phyloP scores from a whole-genome alignment of 768 basidiomycete species.

The Arthromyces matolae region DNA sequence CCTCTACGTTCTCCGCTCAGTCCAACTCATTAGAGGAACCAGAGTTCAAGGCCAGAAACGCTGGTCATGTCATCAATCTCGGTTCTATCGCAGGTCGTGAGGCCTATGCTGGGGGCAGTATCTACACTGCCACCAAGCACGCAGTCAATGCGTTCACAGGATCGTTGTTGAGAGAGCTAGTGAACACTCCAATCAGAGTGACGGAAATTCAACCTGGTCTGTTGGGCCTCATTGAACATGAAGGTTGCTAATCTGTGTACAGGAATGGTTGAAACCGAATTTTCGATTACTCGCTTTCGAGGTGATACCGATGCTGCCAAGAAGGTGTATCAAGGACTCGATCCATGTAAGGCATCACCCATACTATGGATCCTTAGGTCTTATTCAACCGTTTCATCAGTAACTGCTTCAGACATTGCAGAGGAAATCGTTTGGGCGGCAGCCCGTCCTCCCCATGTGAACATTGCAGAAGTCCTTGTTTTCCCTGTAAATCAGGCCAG shows the following conservation, averaged over 20 bases:
- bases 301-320: slow-evolving; percentile 82
- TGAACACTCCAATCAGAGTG: slow-evolving; percentile 89
- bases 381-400: slow-evolving; percentile 33
- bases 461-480: slow-evolving; percentile 78
- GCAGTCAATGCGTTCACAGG: slow-evolving; percentile 86
- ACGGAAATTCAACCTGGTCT: slow-evolving; percentile 91
- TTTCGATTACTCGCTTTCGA: slow-evolving; percentile 86
- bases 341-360: slow-evolving; percentile 69
- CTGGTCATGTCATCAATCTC: slow-evolving; percentile 91
- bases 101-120: slow-evolving; percentile 84
- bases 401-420: slow-evolving; percentile 83
- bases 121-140: slow-evolving; percentile 90
- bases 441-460: slow-evolving; percentile 86
- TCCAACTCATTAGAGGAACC: slow-evolving; percentile 3
- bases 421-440: slow-evolving; percentile 99
- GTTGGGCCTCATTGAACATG: slow-evolving; percentile 12
- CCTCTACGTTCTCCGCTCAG: neutral
- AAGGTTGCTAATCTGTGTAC: slow-evolving; percentile 1
- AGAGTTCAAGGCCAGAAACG: slow-evolving; percentile 77
- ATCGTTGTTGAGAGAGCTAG: slow-evolving; percentile 79
- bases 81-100: slow-evolving; percentile 90
- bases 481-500: slow-evolving; percentile 80
- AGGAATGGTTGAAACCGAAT: slow-evolving; percentile 91
- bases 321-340: slow-evolving; percentile 86
- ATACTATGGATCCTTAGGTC: neutral